A percentile compares a stretch with the other conserved stretches of the same genome.
phyloP scores from a whole-genome alignment of 208 protist species.

The Crithidia mellificae region DNA sequence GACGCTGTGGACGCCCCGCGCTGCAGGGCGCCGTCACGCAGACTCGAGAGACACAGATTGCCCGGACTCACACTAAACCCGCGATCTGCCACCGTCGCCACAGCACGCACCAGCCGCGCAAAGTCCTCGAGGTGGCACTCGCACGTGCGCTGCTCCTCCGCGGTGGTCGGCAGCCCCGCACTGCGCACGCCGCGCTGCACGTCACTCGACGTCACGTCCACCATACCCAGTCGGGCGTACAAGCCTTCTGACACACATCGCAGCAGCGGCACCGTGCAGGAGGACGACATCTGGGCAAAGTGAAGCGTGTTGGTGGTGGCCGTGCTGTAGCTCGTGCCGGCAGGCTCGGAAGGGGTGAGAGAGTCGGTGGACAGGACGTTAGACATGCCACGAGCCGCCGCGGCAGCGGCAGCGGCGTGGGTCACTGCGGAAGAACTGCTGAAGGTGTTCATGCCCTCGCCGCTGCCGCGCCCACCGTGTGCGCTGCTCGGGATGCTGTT shows the following conservation, averaged over 20 bases:
- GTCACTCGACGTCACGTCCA: slow-evolving; percentile 35
- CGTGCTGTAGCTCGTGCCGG: slow-evolving; percentile 15
- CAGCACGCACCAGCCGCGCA: slow-evolving; percentile 29
- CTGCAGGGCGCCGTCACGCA: slow-evolving; percentile 23
- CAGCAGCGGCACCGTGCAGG: slow-evolving; percentile 41
- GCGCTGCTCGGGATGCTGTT: not conserved
- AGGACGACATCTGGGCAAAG: slow-evolving; percentile 11
- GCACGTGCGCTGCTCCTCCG: slow-evolving; percentile 25
- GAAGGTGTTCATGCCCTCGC: no score
- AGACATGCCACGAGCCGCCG: slow-evolving; percentile 4
- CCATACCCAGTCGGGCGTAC: slow-evolving; percentile 53
- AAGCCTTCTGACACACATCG: slow-evolving; percentile 58
- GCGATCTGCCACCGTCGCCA: slow-evolving; percentile 28
- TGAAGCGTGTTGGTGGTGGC: slow-evolving; percentile 8
- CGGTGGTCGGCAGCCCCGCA: slow-evolving; percentile 37
- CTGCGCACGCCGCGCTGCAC: slow-evolving; percentile 35
- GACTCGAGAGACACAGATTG: slow-evolving; percentile 18
- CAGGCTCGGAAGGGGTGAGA: slow-evolving; percentile 19
- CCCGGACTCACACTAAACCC: slow-evolving; percentile 22
- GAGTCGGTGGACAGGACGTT: slow-evolving; percentile 26
- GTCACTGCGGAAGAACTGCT: not conserved
- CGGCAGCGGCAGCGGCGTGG: not conserved
- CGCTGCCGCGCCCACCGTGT: no score
- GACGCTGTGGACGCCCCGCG: slow-evolving; percentile 14
- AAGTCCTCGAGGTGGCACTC: slow-evolving; percentile 39